Conservation (phyloP, 805 yeast species). For the Kurtzmaniella fragi region DNA sequence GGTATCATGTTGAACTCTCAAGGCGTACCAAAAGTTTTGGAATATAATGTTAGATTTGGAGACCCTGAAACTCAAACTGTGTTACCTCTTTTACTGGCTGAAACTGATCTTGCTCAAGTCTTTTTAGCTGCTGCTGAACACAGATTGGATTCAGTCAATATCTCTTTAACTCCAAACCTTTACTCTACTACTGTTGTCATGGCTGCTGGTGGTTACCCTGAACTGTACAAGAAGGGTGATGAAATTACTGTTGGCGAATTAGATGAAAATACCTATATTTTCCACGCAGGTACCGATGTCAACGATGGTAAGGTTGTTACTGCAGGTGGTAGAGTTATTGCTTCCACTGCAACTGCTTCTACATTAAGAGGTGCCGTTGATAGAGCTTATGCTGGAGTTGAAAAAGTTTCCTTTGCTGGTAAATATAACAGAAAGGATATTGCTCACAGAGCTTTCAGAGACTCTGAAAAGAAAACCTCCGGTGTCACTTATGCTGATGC, state of each 20-base stretch:
- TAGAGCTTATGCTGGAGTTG: constrained; percentile 82
- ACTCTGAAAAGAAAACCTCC: constrained; percentile 27
- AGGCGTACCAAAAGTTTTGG: constrained; percentile 88
- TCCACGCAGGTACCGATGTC: constrained; percentile 92
- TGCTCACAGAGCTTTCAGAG: constrained; percentile 92
- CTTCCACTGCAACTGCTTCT: constrained; percentile 80
- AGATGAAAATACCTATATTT: constrained; percentile 63
- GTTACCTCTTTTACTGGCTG: constrained; percentile 73
- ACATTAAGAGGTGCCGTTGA: constrained; percentile 76
- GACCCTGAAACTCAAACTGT: constrained; percentile 99
- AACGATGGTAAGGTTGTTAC: constrained; percentile 64
- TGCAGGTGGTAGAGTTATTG: constrained; percentile 95
- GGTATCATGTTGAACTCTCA: constrained; percentile 86
- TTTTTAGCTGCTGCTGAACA: constrained; percentile 93
- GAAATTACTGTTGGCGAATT: constrained; percentile 55
- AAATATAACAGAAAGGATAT: constrained; percentile 89
- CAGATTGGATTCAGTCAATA: constrained; percentile 77
- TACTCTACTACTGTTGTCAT: constrained; percentile 90
- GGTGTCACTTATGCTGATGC: constrained; percentile 87
- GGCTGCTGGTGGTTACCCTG: constrained; percentile 98
- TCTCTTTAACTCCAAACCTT: constrained; percentile 48
- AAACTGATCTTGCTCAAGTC: constrained; percentile 89
- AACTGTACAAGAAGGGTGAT: constrained; percentile 79
- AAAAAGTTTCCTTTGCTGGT: constrained; percentile 62
- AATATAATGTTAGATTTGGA: constrained; percentile 96